phyloP scores from a whole-genome alignment of 306 rosid species.

The Morella rubra region DNA sequence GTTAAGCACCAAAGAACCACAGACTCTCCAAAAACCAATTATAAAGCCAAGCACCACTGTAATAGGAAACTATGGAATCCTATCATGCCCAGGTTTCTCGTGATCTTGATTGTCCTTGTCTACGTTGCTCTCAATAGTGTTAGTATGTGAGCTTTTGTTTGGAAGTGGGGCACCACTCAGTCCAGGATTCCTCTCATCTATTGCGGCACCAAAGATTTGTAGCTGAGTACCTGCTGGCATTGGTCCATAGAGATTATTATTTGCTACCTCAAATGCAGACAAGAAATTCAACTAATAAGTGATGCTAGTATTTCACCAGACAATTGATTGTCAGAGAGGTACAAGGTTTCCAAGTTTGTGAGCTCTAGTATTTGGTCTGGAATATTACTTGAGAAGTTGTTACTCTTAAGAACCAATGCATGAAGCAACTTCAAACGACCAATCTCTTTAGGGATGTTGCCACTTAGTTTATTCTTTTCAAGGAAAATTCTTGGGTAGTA shows the following conservation, averaged over 20 bases:
- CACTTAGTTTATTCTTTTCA: no score
- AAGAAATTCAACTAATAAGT: not conserved
- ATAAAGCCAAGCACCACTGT: no score
- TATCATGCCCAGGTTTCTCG: not conserved
- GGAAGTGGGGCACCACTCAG: slow-evolving; percentile 14
- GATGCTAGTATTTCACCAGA: not conserved
- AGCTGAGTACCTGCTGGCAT: slow-evolving; percentile 16
- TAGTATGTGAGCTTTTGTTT: not conserved
- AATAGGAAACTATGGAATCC: not conserved
- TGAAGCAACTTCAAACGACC: no score
- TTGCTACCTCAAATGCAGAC: not conserved
- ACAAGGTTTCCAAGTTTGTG: not conserved
- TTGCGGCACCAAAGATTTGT: not conserved
- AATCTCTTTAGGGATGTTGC: no score
- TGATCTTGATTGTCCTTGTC: no score
- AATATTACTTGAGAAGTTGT: not conserved
- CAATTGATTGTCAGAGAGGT: no score
- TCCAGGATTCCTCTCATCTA: slow-evolving; percentile 4
- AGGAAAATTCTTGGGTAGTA: no score
- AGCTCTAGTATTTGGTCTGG: not conserved
- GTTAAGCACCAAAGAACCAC: no score
- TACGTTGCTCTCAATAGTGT: no score
- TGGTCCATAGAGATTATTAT: slow-evolving; percentile 7
- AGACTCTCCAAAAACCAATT: no score
- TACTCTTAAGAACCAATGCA: not conserved